A percentile compares a stretch with the other conserved stretches of the same genome.
These are phyloP conservation scores for Pythium rishiriense DNA, from an alignment of 352 stramenopile genomes.

Conservation along the genomic window DNA sequence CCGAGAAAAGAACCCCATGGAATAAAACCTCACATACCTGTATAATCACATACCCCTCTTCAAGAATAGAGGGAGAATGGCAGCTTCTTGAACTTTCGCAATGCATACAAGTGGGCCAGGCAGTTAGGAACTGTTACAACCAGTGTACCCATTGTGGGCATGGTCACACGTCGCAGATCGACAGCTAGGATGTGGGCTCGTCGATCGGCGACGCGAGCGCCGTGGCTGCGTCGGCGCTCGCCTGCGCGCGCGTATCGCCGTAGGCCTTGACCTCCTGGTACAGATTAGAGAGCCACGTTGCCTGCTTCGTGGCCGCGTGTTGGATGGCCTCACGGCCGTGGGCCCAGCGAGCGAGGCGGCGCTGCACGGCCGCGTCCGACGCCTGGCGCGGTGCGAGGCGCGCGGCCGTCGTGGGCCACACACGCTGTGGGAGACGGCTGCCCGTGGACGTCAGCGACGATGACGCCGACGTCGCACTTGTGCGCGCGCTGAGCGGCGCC, in stretches of 20 bases:
- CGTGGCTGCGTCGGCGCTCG: background rate
- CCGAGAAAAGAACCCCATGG: background rate
- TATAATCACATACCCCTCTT: background rate
- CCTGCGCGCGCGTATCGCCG: slow-evolving; percentile 32
- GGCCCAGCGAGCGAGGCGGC: slow-evolving; percentile 63
- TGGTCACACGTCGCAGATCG: slow-evolving; percentile 6
- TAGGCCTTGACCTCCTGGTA: slow-evolving; percentile 68
- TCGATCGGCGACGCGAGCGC: background rate
- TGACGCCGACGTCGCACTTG: background rate
- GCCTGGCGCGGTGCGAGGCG: background rate
- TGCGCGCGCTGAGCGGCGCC: slow-evolving; percentile 2
- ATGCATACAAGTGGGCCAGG: background rate
- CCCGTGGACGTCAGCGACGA: background rate
- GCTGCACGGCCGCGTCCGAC: slow-evolving; percentile 40
- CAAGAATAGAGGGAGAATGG: background rate
- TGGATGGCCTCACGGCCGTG: slow-evolving; percentile 60
- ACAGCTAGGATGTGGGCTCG: background rate
- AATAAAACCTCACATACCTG: slow-evolving; percentile 13
- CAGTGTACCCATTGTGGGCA: too few relatives aligned
- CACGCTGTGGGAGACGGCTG: background rate
- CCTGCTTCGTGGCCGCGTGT: slow-evolving; percentile 56
- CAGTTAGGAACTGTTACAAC: slow-evolving; percentile 2
- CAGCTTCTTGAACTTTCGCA: slow-evolving; percentile 10
- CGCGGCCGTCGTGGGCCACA: slow-evolving; percentile 7
- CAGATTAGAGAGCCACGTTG: slow-evolving; percentile 59